phyloP scores from a whole-genome alignment of 1,284 basidiomycete genomes.

The Trichosporon coremiiforme region DNA sequence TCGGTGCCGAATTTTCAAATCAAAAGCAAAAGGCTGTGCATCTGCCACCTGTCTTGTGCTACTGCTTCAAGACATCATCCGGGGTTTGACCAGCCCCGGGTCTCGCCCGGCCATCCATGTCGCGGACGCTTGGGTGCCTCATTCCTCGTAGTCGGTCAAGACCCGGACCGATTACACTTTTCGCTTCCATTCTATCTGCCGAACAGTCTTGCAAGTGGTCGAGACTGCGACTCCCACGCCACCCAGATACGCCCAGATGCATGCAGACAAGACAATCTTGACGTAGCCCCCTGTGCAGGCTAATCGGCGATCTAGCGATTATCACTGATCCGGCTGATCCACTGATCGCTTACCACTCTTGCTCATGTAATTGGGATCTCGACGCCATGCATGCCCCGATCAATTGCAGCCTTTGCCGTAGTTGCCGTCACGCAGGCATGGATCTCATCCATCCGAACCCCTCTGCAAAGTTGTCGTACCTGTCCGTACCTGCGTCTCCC shows the following conservation, averaged over 20 bases:
- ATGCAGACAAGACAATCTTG: neutral
- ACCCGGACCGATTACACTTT: neutral
- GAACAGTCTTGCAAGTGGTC: neutral
- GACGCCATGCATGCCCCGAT: neutral
- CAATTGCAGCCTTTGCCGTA: neutral
- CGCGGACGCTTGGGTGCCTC: no score
- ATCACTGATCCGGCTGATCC: neutral
- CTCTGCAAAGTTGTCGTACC: neutral
- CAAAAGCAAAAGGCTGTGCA: constrained; percentile 3
- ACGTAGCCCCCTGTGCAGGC: neutral
- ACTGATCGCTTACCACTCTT: no score
- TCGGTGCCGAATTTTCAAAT: neutral
- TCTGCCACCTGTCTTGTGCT: no score
- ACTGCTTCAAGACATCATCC: neutral
- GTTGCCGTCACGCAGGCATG: constrained; percentile 1
- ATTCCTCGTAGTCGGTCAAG: neutral
- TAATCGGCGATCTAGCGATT: neutral
- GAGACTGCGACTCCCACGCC: neutral
- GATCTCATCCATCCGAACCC: neutral
- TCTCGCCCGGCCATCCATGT: neutral
- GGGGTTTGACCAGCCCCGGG: neutral
- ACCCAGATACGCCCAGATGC: neutral
- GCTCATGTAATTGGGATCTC: neutral
- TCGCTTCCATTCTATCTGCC: neutral
- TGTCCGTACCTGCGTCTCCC: neutral